Conservation (phyloP, 2,329 filamentous ascomycete genomes). For the Penicillium sp. region DNA sequence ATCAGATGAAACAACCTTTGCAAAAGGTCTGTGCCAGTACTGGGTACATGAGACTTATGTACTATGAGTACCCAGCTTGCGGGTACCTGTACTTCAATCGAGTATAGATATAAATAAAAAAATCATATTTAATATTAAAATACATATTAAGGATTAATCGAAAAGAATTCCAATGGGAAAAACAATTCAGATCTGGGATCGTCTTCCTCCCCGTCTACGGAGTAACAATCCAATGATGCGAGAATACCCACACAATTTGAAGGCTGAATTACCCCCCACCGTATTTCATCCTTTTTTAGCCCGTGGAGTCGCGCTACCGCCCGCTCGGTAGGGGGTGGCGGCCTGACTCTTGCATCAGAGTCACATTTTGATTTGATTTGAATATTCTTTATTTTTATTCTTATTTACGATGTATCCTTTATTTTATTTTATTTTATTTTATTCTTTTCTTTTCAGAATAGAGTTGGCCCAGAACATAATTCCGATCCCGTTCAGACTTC, state of each 20-base stretch:
- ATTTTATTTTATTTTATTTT: neutral
- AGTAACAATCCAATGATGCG: neutral
- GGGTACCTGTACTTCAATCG: neutral
- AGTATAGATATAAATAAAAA: neutral
- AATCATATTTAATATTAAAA: neutral
- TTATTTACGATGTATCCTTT: constrained; percentile 2
- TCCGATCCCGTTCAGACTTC: neutral
- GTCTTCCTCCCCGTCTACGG: neutral
- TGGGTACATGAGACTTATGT: constrained; percentile 16
- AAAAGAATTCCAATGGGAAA: neutral
- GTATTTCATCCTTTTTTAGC: constrained; percentile 10
- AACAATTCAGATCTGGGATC: constrained; percentile 13
- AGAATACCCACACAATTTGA: constrained; percentile 5
- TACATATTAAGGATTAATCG: neutral
- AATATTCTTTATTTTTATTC: constrained; percentile 8
- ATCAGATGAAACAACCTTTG: constrained; percentile 6
- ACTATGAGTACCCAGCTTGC: neutral
- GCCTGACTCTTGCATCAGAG: constrained; percentile 15
- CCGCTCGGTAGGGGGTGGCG: constrained; percentile 36
- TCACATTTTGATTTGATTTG: constrained; percentile 11
- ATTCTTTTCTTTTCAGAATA: constrained; percentile 1
- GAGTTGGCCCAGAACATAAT: constrained; percentile 1
- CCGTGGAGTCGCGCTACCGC: constrained; percentile 26
- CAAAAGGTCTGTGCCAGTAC: constrained; percentile 11
- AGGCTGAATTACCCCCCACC: constrained; percentile 13